Evolutionary conservation across 352 stramenopile species (phyloP), one percentile per base, ranked within the genome.

Genomic region (Thraustotheca clavata): DNA sequence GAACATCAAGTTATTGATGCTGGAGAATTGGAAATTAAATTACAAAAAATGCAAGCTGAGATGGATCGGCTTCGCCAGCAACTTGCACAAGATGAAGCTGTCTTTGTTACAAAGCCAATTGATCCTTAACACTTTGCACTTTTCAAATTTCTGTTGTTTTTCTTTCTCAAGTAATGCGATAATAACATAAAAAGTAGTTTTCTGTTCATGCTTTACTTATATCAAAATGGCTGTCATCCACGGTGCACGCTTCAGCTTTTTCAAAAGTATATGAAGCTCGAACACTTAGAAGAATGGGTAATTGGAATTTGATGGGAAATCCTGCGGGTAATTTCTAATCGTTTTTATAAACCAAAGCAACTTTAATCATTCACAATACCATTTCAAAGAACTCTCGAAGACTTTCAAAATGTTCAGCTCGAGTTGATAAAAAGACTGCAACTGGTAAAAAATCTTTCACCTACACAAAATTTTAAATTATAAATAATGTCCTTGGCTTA

Each of bases 311-410:
- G 34, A 89, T 79, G 16, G 83, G 83, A 60, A 90, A 92, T 0
- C 83, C 83, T 16, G 80, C 75, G 3, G 83, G 83, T n/a, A 92
- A 72, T 81, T 79, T 90, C 82, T 91, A 46, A 20, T 20, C 16
- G n/a, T n/a, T 20, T 20, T 18, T 43, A 43, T 43, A 43, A 43
- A 20, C 38, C 38, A 43, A 43, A 18, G 38, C 38, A 43, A 20
- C 20, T 43, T 43, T n/a, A n/a, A n/a, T n/a, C n/a, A 69, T 75
- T 33, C 62, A 91, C 82, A 20, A 20, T 43, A 43, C 38, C 83
- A 92, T 85, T 18, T 80, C 75, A 50, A 92, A 92, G 67, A 92
- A 92, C 52, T 88, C 80, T n/a, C 86, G 74, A 26, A 92, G 69
- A 40, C 87, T 88, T 59, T 89, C 78, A 49, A 89, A 75, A 43